Base-by-base conservation (phyloP, 352 stramenopile species). In the Globisporangium abappressorium region DNA sequence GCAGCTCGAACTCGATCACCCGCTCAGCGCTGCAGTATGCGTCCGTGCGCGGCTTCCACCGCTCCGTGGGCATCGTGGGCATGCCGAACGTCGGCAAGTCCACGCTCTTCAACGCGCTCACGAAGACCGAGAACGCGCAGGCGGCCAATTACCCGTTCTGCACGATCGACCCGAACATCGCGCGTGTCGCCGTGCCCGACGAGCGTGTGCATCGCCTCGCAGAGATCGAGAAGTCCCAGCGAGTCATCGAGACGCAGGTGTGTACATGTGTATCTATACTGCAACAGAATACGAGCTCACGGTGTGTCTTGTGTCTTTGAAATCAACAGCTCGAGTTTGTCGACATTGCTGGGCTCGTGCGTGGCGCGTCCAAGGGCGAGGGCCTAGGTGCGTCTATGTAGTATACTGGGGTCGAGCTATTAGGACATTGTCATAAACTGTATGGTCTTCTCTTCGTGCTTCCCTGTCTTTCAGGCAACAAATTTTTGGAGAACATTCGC, bases 81-180 rank as follows among this genome's bases (percentile, higher is more conserved):
- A 92, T 97, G 80, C 89, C 89, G 26, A 97, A 97, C 69, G 87
- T 97, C 8, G 89, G 89, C 64, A 97, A 97, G 66, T 94, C 85
- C 1, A 95, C 89, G 57, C 77, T 97, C 5, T 97, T 97, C 78
- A 97, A 97, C 61, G 85, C 86, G 43, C 70, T 97, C 61, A 94
- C 89, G 57, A 93, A 90, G 76, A 94, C 85, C 4, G 81, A 92
- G 67, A 87, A 93, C 69, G 87, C 85, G 18, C 85, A 93, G 70
- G 88, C 88, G 12, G 89, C 83, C 56, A 97, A 97, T 72, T 97
- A 94, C 57, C 89, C 89, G 11, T 97, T 97, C 75, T 97, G 89
- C 74, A 97, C 89, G 34, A 97, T 95, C 62, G 84, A 95, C 68
- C 87, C 89, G 3, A 97, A 97, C 63, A 75, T 93, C 57, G 87